phyloP scores from a whole-genome alignment of 805 yeast genomes.

The Nakazawaea molendinolei region DNA sequence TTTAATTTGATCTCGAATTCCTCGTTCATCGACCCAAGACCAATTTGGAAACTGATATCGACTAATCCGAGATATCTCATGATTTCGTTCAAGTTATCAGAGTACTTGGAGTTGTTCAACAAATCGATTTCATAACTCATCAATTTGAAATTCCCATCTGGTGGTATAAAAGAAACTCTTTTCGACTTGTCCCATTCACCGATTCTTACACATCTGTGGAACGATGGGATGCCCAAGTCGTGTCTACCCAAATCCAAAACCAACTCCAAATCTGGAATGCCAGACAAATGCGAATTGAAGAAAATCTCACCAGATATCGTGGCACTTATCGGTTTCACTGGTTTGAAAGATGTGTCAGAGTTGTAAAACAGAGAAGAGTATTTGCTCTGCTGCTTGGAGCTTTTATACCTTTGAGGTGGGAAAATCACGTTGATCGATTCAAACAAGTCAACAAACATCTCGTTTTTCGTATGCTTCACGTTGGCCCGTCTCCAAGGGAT shows the following conservation, averaged over 20 bases:
- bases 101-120: conserved; percentile 18
- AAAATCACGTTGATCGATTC: conserved; percentile 59
- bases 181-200: conserved; percentile 37
- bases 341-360: conserved; percentile 17
- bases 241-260: conserved; percentile 40
- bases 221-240: conserved; percentile 48
- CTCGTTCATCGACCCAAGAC: conserved; percentile 42
- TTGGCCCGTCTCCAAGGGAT: conserved; percentile 77
- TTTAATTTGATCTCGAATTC: conserved; percentile 59
- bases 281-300: conserved; percentile 67
- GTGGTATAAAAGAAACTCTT: conserved; percentile 68
- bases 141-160: conserved; percentile 69
- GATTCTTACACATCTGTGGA: conserved; percentile 64
- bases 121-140: conserved; percentile 60
- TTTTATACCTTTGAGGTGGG: conserved; percentile 21
- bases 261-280: conserved; percentile 66
- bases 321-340: conserved; percentile 38
- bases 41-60: conserved; percentile 44
- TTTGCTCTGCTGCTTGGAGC: conserved; percentile 14
- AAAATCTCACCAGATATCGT: conserved; percentile 56
- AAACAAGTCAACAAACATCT: conserved; percentile 74
- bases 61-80: conserved; percentile 41
- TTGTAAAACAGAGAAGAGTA: conserved; percentile 17
- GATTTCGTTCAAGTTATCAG: conserved; percentile 17
- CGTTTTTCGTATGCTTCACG: conserved; percentile 73